phyloP scores from a whole-genome alignment of 2,329 filamentous ascomycete genomes.

The Cercospora sp. region DNA sequence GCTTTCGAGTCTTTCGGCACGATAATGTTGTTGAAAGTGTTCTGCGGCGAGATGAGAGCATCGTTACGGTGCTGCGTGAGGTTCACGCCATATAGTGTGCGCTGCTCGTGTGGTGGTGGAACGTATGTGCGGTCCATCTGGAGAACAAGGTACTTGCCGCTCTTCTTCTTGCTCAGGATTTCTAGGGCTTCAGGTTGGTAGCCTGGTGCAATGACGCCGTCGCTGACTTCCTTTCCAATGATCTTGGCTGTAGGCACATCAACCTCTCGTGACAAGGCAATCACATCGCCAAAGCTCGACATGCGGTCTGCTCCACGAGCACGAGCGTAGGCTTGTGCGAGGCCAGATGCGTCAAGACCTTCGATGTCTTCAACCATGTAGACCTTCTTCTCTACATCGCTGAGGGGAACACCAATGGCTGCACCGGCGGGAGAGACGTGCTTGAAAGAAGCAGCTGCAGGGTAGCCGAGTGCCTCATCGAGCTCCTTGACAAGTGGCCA shows the following conservation, averaged over 20 bases:
- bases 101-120: constrained; percentile 71
- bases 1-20: constrained; percentile 74
- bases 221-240: constrained; percentile 95
- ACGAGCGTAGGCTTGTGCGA: constrained; percentile 94
- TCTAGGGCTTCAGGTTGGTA: constrained; percentile 84
- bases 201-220: constrained; percentile 89
- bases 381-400: constrained; percentile 85
- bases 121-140: constrained; percentile 89
- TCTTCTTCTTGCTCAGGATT: constrained; percentile 97
- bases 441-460: constrained; percentile 97
- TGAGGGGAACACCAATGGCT: constrained; percentile 86
- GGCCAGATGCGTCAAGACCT: constrained; percentile 78
- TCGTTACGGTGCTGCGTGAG: constrained; percentile 93
- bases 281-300: constrained; percentile 97
- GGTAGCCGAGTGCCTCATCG: constrained; percentile 79
- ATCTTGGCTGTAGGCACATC: constrained; percentile 94
- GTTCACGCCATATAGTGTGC: constrained; percentile 86
- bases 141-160: constrained; percentile 91
- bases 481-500: constrained; percentile 98
- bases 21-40: constrained; percentile 80
- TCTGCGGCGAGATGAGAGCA: constrained; percentile 74
- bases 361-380: constrained; percentile 98
- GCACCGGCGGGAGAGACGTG: constrained; percentile 96
- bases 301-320: constrained; percentile 95
- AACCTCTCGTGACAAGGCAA: constrained; percentile 86